A percentile compares a stretch with the other conserved stretches of the same genome.
phyloP scores from a whole-genome alignment of 2,329 filamentous ascomycete species.

The Neofusicoccum laricinum region DNA sequence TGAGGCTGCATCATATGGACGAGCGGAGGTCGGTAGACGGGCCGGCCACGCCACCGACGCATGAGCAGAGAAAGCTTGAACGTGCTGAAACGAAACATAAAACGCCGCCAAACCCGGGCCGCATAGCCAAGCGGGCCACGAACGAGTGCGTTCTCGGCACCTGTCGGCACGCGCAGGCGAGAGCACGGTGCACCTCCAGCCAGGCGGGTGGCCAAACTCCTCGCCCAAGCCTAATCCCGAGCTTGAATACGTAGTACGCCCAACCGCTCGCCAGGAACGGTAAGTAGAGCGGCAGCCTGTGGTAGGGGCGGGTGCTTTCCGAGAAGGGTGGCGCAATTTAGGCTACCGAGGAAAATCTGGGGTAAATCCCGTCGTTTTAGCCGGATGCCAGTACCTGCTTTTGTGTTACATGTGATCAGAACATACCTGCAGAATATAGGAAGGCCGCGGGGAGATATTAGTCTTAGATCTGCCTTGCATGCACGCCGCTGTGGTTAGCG shows the following conservation, averaged over 20 bases:
- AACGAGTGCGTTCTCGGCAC: not conserved
- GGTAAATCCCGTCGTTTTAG: not conserved
- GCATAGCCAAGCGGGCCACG: not conserved
- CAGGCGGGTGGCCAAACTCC: not conserved
- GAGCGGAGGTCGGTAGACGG: conserved; percentile 1
- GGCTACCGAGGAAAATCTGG: not conserved
- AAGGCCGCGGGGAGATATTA: not conserved
- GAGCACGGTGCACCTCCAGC: not conserved
- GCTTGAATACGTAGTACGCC: not conserved
- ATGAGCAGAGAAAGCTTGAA: not conserved
- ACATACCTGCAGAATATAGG: not conserved
- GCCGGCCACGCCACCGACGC: not conserved
- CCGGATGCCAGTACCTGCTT: not conserved
- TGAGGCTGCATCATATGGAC: conserved; percentile 6
- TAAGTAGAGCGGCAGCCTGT: not conserved
- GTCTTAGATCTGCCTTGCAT: not conserved
- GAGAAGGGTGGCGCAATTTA: not conserved
- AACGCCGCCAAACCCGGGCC: conserved; percentile 1
- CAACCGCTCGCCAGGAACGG: not conserved
- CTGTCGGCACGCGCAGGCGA: not conserved
- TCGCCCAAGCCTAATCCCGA: not conserved
- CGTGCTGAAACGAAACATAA: not conserved
- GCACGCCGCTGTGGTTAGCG: too few species aligned
- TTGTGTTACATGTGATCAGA: not conserved
- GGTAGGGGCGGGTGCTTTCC: not conserved